These are phyloP conservation scores for Huntiella omanensis DNA, from an alignment of 2,329 filamentous ascomycete genomes.

Conservation along the genomic window DNA sequence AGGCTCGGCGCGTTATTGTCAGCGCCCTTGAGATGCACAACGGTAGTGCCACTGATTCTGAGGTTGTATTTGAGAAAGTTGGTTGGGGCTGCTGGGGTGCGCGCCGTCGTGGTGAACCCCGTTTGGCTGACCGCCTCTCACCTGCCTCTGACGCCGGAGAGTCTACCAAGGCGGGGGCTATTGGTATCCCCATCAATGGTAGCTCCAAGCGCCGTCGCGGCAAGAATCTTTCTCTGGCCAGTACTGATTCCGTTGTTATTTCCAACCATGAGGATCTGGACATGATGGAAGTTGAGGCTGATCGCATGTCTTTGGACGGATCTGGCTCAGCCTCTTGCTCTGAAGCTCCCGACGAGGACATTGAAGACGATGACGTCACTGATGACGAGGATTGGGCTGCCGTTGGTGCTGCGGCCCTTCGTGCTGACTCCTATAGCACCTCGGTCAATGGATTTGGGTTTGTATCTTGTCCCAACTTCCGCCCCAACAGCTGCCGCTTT, in stretches of 20 bases:
- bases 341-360: slow-evolving; percentile 49
- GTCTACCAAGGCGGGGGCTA: slow-evolving; percentile 22
- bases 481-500: slow-evolving; percentile 27
- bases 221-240: slow-evolving; percentile 40
- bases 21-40: slow-evolving; percentile 69
- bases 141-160: slow-evolving; percentile 17
- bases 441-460: slow-evolving; percentile 23
- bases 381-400: slow-evolving; percentile 94
- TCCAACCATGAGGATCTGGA: slow-evolving; percentile 51
- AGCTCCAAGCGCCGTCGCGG: slow-evolving; percentile 20
- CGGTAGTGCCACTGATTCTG: slow-evolving; percentile 33
- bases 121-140: slow-evolving; percentile 21
- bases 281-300: slow-evolving; percentile 69
- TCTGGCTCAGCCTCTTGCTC: slow-evolving; percentile 56
- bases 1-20: slow-evolving; percentile 82
- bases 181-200: slow-evolving; percentile 36
- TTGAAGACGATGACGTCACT: slow-evolving; percentile 59
- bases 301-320: slow-evolving; percentile 79
- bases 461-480: slow-evolving; percentile 30
- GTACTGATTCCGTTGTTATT: slow-evolving; percentile 50
- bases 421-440: slow-evolving; percentile 43
- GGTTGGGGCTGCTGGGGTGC: slow-evolving; percentile 97
- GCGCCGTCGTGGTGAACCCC: slow-evolving; percentile 45
- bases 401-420: slow-evolving; percentile 69
- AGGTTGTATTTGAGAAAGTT: slow-evolving; percentile 82